phyloP scores from a whole-genome alignment of 192 early-diverging fungal genomes.

The Coemansia erecta region DNA sequence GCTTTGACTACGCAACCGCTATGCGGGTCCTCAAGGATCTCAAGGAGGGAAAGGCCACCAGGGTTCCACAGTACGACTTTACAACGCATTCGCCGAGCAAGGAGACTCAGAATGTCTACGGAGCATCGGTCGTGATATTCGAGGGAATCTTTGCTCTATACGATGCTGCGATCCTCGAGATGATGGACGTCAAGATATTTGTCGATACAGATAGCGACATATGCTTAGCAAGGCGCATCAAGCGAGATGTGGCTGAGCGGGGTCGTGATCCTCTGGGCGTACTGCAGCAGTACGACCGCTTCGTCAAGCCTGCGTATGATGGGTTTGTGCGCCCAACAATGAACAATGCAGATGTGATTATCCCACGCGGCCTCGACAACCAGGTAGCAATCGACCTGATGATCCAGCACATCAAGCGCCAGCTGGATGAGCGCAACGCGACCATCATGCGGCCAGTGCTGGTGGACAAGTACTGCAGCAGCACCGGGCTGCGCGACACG shows the following conservation, averaged over 20 bases:
- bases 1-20: slow-evolving; percentile 81
- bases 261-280: slow-evolving; percentile 85
- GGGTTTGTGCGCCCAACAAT: slow-evolving; percentile 89
- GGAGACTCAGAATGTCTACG: slow-evolving; percentile 73
- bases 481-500: slow-evolving; percentile 9
- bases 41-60: slow-evolving; percentile 74
- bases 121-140: slow-evolving; percentile 94
- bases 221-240: slow-evolving; percentile 81
- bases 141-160: slow-evolving; percentile 98
- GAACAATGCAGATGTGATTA: slow-evolving; percentile 90
- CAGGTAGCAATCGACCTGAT: slow-evolving; percentile 87
- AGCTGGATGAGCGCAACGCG: slow-evolving; percentile 69
- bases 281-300: slow-evolving; percentile 84
- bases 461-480: slow-evolving; percentile 23
- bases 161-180: slow-evolving; percentile 70
- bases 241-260: slow-evolving; percentile 87
- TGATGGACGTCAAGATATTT: slow-evolving; percentile 90
- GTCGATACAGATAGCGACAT: slow-evolving; percentile 95
- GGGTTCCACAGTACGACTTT: slow-evolving; percentile 92
- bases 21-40: slow-evolving; percentile 69
- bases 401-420: slow-evolving; percentile 82
- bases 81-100: slow-evolving; percentile 72
- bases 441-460: slow-evolving; percentile 41
- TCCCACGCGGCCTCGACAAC: slow-evolving; percentile 91
- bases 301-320: slow-evolving; percentile 94